phyloP scores from a whole-genome alignment of 1,139 yeast genomes.

The Pichia sp. region DNA sequence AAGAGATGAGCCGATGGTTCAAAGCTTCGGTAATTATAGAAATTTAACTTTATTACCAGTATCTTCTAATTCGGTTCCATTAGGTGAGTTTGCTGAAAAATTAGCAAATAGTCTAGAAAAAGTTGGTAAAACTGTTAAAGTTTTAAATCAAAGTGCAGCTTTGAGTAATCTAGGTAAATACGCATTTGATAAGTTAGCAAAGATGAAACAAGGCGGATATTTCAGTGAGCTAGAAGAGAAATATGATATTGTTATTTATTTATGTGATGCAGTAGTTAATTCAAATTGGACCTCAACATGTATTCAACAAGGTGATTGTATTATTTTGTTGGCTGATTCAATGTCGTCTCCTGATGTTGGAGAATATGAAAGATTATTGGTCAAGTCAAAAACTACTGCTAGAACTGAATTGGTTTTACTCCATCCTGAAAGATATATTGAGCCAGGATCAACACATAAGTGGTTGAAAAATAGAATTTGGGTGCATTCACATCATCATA shows the following conservation, averaged over 20 bases:
- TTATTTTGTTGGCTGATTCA: conserved; percentile 63
- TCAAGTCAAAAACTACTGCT: conserved; percentile 77
- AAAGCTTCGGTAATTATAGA: conserved; percentile 45
- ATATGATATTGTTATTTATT: conserved; percentile 78
- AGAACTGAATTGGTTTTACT: conserved; percentile 79
- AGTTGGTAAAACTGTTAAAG: conserved; percentile 68
- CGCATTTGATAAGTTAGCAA: conserved; percentile 86
- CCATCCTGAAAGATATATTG: conserved; percentile 77
- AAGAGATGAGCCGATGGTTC: conserved; percentile 26
- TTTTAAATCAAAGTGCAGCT: conserved; percentile 76
- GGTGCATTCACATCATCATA: conserved; percentile 92
- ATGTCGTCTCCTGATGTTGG: conserved; percentile 65
- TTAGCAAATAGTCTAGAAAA: conserved; percentile 62
- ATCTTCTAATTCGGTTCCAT: conserved; percentile 65
- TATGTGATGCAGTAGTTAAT: conserved; percentile 77
- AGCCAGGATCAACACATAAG: conserved; percentile 73
- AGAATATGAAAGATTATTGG: conserved; percentile 72
- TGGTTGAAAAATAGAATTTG: conserved; percentile 85
- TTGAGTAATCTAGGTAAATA: conserved; percentile 79
- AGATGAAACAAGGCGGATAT: conserved; percentile 78
- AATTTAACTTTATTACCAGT: conserved; percentile 84
- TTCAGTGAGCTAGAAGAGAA: conserved; percentile 88
- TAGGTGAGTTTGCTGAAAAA: conserved; percentile 72
- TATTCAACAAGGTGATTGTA: conserved; percentile 91
- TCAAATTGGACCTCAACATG: conserved; percentile 92